phyloP scores from a whole-genome alignment of 2,329 filamentous ascomycete species.

The Aspergillus melleus region DNA sequence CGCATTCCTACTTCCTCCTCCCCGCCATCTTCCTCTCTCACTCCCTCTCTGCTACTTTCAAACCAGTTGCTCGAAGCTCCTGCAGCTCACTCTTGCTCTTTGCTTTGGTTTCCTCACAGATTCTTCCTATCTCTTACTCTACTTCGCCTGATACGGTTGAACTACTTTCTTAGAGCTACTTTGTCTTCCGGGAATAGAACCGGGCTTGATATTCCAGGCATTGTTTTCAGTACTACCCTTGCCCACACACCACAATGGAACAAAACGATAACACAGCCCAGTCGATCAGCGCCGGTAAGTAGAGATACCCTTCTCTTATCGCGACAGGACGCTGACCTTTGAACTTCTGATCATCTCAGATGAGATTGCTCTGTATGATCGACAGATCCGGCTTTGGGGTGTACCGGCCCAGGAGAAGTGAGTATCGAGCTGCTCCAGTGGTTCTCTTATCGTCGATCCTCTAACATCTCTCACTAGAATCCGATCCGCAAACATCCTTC shows the following conservation, averaged over 20 bases:
- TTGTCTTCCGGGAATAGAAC: background rate
- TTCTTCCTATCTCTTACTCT: no score
- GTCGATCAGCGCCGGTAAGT: constrained; percentile 37
- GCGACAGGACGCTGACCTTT: background rate
- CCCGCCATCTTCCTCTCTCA: background rate
- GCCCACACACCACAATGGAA: constrained; percentile 19
- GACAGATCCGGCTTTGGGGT: constrained; percentile 96
- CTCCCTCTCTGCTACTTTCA: background rate
- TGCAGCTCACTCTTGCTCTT: no score
- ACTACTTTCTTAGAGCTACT: no score
- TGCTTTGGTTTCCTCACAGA: no score
- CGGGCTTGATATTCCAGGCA: background rate
- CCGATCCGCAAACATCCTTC: constrained; percentile 81
- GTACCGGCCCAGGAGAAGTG: constrained; percentile 84
- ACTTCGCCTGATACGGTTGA: no score
- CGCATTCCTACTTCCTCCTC: background rate
- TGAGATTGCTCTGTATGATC: constrained; percentile 95
- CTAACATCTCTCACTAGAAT: constrained; percentile 56
- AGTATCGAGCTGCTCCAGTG: constrained; percentile 11
- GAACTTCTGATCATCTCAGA: constrained; percentile 53
- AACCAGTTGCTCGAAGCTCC: no score
- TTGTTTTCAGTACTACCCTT: background rate
- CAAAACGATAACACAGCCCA: constrained; percentile 21
- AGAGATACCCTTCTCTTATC: background rate
- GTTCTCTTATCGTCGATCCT: background rate